These are phyloP conservation scores for Rhododendron griersonianum DNA, from an alignment of 148 eudicot species.

Conservation along the genomic window DNA sequence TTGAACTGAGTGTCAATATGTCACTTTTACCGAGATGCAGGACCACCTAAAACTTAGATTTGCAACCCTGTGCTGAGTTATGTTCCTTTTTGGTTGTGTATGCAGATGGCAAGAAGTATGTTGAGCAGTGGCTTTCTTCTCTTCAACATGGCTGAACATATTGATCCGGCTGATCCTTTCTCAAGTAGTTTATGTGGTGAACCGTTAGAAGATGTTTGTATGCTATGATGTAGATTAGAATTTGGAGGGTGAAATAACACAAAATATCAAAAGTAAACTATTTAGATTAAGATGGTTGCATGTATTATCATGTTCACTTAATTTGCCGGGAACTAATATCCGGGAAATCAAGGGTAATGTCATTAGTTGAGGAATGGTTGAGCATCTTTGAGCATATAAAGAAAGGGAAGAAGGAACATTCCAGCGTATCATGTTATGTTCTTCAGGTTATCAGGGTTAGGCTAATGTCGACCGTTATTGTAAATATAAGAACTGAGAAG, in stretches of 20 bases:
- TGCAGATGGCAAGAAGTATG: constrained; percentile 36
- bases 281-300: not conserved
- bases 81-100: constrained; percentile 13
- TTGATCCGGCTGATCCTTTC: constrained; percentile 6
- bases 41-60: not conserved
- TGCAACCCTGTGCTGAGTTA: constrained; percentile 4
- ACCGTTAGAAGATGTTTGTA: not conserved
- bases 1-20: not conserved
- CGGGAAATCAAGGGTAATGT: not conserved
- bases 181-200: constrained; percentile 7
- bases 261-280: not conserved
- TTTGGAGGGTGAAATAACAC: not conserved
- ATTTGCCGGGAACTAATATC: not conserved
- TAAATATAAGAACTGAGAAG: constrained; percentile 5
- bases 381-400: not conserved
- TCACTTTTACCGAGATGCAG: not conserved
- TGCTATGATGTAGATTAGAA: not conserved
- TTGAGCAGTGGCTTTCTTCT: constrained; percentile 57
- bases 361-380: not conserved
- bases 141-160: constrained; percentile 29
- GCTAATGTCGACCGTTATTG: not conserved
- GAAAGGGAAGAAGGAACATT: not conserved
- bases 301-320: not conserved
- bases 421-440: not conserved
- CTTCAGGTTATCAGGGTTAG: not conserved